Evolutionary conservation across 805 yeast species (phyloP).

Genomic region (Wickerhamomyces bisporus): DNA sequence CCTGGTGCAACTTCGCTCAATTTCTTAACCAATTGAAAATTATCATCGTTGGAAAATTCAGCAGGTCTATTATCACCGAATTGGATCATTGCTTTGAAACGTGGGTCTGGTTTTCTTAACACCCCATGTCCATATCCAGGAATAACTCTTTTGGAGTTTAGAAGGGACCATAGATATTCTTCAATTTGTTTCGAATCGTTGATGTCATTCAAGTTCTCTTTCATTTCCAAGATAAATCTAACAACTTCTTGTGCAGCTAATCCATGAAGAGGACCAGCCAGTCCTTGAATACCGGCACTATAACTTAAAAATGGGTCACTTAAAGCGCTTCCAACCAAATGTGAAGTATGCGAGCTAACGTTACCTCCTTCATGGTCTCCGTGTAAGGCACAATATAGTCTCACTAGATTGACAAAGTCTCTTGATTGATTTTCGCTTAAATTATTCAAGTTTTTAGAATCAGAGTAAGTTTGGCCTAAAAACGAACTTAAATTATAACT

Average conservation of each 20-base stretch:
- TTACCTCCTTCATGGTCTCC: conserved; percentile 85
- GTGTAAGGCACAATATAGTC: conserved; percentile 71
- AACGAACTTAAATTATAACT: conserved; percentile 63
- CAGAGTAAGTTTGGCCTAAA: conserved; percentile 49
- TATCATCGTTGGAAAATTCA: conserved; percentile 56
- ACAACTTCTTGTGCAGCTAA: conserved; percentile 84
- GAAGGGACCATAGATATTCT: conserved; percentile 63
- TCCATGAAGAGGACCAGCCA: conserved; percentile 86
- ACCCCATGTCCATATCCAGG: conserved; percentile 92
- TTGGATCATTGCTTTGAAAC: conserved; percentile 68
- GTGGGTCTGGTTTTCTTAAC: conserved; percentile 76
- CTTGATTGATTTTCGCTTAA: conserved; percentile 33
- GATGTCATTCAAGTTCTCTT: conserved; percentile 35
- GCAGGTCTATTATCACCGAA: conserved; percentile 50
- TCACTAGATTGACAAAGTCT: conserved; percentile 65
- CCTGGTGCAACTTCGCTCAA: conserved; percentile 69
- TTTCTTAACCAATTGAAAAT: conserved; percentile 62
- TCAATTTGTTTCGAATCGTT: conserved; percentile 44
- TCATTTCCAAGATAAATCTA: conserved; percentile 64
- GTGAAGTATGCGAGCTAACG: conserved; percentile 78
- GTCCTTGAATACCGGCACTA: conserved; percentile 75
- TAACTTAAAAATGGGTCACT: conserved; percentile 72
- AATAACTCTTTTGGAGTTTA: conserved; percentile 70
- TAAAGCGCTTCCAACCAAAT: conserved; percentile 76
- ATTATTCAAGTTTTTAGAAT: conserved; percentile 27